Evolutionary conservation across 1,284 basidiomycete genomes (phyloP).

Genomic region (Afroboletus lepidellus): DNA sequence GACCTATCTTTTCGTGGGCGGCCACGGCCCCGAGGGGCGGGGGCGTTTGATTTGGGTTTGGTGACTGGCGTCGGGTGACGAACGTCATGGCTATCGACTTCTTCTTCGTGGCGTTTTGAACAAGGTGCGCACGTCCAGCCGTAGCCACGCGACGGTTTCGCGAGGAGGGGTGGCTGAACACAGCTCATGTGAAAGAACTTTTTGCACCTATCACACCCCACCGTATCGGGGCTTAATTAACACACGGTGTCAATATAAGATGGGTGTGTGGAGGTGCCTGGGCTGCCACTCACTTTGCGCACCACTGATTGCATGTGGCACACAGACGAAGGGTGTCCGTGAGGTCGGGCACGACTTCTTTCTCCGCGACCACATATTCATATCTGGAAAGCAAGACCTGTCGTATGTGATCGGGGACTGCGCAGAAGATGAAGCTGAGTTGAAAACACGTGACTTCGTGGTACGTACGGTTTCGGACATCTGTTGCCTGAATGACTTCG

Average conservation of each 20-base stretch:
- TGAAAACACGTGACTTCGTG: constrained; percentile 23
- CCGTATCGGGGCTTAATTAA: constrained; percentile 73
- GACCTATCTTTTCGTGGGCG: constrained; percentile 69
- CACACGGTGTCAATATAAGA: constrained; percentile 30
- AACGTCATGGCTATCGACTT: constrained; percentile 74
- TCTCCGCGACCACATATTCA: constrained; percentile 93
- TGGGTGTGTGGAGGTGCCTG: constrained; percentile 12
- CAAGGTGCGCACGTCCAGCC: constrained; percentile 97
- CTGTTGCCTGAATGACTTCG: constrained; percentile 87
- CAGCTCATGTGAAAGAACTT: constrained; percentile 95
- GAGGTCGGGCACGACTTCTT: constrained; percentile 87
- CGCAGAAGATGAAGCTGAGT: constrained; percentile 14
- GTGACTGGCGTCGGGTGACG: constrained; percentile 51
- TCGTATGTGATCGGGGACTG: constrained; percentile 80
- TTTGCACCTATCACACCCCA: constrained; percentile 94
- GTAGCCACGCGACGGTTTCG: constrained; percentile 95
- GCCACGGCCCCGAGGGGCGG: constrained; percentile 63
- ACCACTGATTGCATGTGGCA: constrained; percentile 85
- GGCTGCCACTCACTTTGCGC: constrained; percentile 63
- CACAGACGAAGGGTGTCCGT: constrained; percentile 87
- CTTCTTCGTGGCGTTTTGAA: constrained; percentile 83
- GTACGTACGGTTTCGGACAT: constrained; percentile 83
- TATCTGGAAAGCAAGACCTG: constrained; percentile 80
- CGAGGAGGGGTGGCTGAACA: constrained; percentile 89
- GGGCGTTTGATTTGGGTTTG: constrained; percentile 68